Evolutionary conservation across 306 rosid genomes (phyloP), one percentile per base, ranked within the genome.

Genomic region (Vigna nakashimae): DNA sequence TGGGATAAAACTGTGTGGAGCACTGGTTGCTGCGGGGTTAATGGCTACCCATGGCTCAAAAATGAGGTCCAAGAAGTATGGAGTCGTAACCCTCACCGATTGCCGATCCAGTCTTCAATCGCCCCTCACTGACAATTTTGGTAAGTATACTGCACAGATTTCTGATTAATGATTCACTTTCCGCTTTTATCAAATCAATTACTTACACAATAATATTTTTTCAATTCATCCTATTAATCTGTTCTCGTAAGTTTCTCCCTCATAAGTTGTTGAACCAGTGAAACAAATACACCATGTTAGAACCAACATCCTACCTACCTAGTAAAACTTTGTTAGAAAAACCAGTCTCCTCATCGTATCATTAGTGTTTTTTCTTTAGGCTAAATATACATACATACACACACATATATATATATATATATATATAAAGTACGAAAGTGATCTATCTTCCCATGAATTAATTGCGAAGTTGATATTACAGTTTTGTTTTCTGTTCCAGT

Each of bases 1-100:
- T 43, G 87, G 82, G 75, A 86, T 91, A 15, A 91, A 89, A 43
- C 57, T 91, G 28, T 86, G 93, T 20, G 90, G 88, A 6, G 90
- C 73, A 49, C 3, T 91, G 69, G 83, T 68, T 8, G 96, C 91
- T 11, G 89, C 96, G 1, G 93, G 90, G 32, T 56, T 91, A 76
- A 80, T 86, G 57, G 91, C 93, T 4, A 83, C 86, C 0, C 84
- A 87, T 48, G 46, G 73, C 79, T 80, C 85, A 3, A 80, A 72
- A 70, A 40, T 64, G 3, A 65, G 80, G 1, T 51, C 63, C 51
- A 83, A 71, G 71, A 91, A 86, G 73, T 89, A 87, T 73, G 96
- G 91, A 5, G 57, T 87, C 0, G 76, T 86, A 34, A 89, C 90
- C 34, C 69, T 91, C 64, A 74, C 78, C 4, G 93, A 91, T 32